These are phyloP conservation scores for Microbotryum violaceum DNA, from an alignment of 1,284 basidiomycete species.

Conservation along the genomic window DNA sequence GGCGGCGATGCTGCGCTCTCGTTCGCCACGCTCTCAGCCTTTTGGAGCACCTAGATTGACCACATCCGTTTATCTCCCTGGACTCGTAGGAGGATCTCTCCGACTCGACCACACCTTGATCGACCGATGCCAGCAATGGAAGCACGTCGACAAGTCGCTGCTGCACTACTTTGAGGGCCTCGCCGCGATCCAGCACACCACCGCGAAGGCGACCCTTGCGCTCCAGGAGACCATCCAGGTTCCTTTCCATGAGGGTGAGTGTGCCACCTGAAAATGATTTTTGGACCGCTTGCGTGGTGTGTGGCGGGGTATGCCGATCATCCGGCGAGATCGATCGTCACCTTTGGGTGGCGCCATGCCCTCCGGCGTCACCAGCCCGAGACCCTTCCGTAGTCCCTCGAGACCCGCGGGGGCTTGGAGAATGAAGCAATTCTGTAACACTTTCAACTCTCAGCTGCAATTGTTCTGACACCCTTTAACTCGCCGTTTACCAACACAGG, in stretches of 20 bases:
- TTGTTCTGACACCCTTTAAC: background rate
- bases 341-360: background rate
- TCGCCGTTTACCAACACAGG: slow-evolving; percentile 23
- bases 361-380: background rate
- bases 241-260: slow-evolving; percentile 3
- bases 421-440: no score
- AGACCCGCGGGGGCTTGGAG: no score
- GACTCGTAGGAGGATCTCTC: background rate
- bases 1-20: background rate
- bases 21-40: slow-evolving; percentile 1
- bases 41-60: background rate
- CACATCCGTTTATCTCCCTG: no score
- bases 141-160: slow-evolving; percentile 32
- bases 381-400: no score
- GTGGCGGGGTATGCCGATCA: background rate
- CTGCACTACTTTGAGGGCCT: slow-evolving; percentile 32
- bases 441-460: no score
- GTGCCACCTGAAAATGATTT: no score
- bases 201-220: slow-evolving; percentile 22
- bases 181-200: slow-evolving; percentile 22
- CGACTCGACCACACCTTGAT: slow-evolving; percentile 22
- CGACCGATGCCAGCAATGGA: slow-evolving; percentile 31
- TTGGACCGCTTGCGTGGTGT: background rate
- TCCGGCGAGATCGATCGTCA: background rate
- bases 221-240: slow-evolving; percentile 30